These are phyloP conservation scores for Quercus dentata DNA, from an alignment of 306 rosid genomes.

Conservation along the genomic window DNA sequence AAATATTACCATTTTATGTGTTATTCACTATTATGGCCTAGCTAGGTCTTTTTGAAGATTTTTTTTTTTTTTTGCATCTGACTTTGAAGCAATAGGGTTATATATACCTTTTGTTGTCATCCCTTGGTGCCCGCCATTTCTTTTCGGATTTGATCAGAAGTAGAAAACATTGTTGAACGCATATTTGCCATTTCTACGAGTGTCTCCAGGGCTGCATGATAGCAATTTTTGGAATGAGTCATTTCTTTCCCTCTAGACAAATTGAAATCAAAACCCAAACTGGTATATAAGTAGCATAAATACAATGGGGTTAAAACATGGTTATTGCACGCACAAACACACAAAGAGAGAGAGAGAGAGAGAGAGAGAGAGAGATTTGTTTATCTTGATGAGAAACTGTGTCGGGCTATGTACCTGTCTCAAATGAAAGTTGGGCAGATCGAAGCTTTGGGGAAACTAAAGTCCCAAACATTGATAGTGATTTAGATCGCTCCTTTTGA, in stretches of 20 bases:
- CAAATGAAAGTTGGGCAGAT: conserved; percentile 78
- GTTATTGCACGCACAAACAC: background rate
- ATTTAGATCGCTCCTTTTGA: conserved; percentile 61
- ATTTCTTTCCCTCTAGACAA: background rate
- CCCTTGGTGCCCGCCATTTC: conserved; percentile 41
- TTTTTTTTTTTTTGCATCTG: background rate
- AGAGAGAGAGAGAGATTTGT: background rate
- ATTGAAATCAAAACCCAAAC: background rate
- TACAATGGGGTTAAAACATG: background rate
- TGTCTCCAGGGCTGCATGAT: conserved; percentile 64
- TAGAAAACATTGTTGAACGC: conserved; percentile 49
- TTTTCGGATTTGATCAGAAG: conserved; percentile 50
- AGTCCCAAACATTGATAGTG: conserved; percentile 67
- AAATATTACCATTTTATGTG: background rate
- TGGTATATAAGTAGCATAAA: background rate
- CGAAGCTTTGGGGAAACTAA: conserved; percentile 93
- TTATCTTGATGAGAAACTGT: background rate
- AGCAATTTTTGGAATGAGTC: conserved; percentile 22
- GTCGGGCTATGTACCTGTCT: conserved; percentile 44
- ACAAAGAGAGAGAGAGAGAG: background rate
- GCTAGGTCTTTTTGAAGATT: background rate
- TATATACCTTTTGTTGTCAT: conserved; percentile 31
- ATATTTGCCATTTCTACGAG: conserved; percentile 73
- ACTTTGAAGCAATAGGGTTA: background rate
- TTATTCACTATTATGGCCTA: background rate